Evolutionary conservation across 371 early-diverging fungal genomes (phyloP), one percentile per base, ranked within the genome.

Genomic region (Rhizomucor miehei): DNA sequence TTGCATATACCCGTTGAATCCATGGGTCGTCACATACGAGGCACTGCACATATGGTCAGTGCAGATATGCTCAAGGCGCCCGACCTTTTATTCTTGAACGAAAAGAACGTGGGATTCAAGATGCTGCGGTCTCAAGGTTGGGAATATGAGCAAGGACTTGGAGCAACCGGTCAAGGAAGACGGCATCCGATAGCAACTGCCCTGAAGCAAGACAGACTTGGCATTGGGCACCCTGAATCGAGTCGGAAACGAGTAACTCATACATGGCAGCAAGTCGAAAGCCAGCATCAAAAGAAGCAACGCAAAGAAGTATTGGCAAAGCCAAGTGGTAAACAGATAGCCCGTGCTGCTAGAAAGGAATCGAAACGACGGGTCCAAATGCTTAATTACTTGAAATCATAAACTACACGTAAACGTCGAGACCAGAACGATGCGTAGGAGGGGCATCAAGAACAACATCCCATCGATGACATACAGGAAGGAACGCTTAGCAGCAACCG

Each of bases 121-220:
- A 73, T 80, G 73, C 55, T 82, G 20, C 56, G 61, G 17, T 62
- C 65, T 16, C 77, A 75, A 66, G 82, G 82, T 3, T 82, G 82
- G 82, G 62, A 73, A 20, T 78, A 78, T 36, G 77, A 77, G 24
- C 62, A 78, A 52, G 80, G 82, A 1, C 56, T 82, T 16, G 82
- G 82, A 0, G 65, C 60, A n/a, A 34, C 59, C 1, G 67, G 69
- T 1, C 64, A 80, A 47, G 82, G 82, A 1, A 45, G 65, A 40
- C 60, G 79, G 6, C 77, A 77, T 44, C 80, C 82, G 3, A 62
- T 82, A 0, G 72, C 75, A 1, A 82, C 82, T 0, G 59, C 63
- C 0, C 54, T 78, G 8, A 80, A 80, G 40, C 74, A 73, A 34
- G 80, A 82, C 57, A 60, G 74, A 14, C 55, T 71, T 1, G 73